These are phyloP conservation scores for Lagerstroemia speciosa DNA, from an alignment of 345 rosid species.

Conservation along the genomic window DNA sequence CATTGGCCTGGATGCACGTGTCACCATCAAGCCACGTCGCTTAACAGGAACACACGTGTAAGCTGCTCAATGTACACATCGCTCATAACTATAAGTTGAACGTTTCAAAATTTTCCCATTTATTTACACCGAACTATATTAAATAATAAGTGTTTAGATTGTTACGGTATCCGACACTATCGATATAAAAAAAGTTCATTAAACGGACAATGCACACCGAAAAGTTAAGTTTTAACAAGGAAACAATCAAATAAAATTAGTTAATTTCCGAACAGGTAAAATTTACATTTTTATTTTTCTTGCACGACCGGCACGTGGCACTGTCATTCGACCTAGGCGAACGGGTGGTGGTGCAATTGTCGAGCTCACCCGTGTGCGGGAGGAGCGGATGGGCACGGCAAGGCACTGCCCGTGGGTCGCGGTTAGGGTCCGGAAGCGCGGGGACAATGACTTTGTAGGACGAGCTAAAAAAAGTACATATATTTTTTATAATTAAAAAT, in stretches of 20 bases:
- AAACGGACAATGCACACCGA: no score
- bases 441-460: constrained; percentile 28
- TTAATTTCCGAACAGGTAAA: no score
- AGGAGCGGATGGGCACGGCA: neutral
- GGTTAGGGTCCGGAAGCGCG: constrained; percentile 20
- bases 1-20: neutral
- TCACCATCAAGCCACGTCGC: neutral
- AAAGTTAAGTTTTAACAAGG: no score
- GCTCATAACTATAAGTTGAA: neutral
- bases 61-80: neutral
- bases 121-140: no score
- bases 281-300: no score
- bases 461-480: constrained; percentile 5
- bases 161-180: no score
- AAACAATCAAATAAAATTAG: no score
- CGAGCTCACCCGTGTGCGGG: constrained; percentile 6
- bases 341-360: neutral
- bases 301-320: neutral
- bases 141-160: no score
- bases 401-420: constrained; percentile 16
- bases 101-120: no score
- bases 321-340: neutral
- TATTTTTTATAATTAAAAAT: no score
- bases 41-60: neutral
- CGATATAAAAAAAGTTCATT: no score